phyloP scores from a whole-genome alignment of 2,329 filamentous ascomycete species.

The Epichloe coenophiala region DNA sequence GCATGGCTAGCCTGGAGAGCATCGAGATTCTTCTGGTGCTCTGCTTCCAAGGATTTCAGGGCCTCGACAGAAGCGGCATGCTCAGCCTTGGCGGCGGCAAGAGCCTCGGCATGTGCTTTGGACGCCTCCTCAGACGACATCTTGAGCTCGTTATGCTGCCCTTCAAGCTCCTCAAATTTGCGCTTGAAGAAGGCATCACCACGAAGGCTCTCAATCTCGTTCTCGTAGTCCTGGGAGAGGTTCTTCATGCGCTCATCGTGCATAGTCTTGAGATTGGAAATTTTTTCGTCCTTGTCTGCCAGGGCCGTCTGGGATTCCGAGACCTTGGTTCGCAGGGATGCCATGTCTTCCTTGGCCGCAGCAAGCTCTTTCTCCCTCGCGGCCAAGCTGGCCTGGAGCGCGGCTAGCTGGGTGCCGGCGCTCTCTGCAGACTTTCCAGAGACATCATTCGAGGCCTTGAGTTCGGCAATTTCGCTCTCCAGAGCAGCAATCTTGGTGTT shows the following conservation, averaged over 20 bases:
- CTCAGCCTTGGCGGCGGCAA: slow-evolving; percentile 29
- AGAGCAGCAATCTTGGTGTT: slow-evolving; percentile 33
- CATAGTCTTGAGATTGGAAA: slow-evolving; percentile 38
- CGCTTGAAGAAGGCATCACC: slow-evolving; percentile 52
- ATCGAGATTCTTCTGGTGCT: slow-evolving; percentile 40
- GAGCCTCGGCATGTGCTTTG: slow-evolving; percentile 26
- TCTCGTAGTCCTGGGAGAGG: slow-evolving; percentile 47
- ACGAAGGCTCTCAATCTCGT: slow-evolving; percentile 50
- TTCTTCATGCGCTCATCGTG: slow-evolving; percentile 45
- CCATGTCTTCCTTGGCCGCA: slow-evolving; percentile 25
- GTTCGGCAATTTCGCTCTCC: slow-evolving; percentile 36
- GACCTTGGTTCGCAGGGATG: slow-evolving; percentile 35
- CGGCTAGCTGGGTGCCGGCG: slow-evolving; percentile 24
- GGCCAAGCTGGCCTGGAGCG: slow-evolving; percentile 26
- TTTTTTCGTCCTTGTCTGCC: slow-evolving; percentile 33
- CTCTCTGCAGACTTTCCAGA: slow-evolving; percentile 31
- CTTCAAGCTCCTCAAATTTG: slow-evolving; percentile 47
- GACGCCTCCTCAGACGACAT: slow-evolving; percentile 21
- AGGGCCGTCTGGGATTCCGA: slow-evolving; percentile 32
- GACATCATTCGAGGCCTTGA: slow-evolving; percentile 33
- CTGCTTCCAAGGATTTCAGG: slow-evolving; percentile 35
- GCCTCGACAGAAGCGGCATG: slow-evolving; percentile 30
- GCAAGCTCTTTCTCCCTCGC: slow-evolving; percentile 33
- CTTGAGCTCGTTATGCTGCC: slow-evolving; percentile 38
- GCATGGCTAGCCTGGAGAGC: slow-evolving; percentile 42